A percentile compares a stretch with the other conserved stretches of the same genome.
These are phyloP conservation scores for Cryphonectria carpinicola DNA, from an alignment of 2,329 filamentous ascomycete genomes.

Conservation along the genomic window DNA sequence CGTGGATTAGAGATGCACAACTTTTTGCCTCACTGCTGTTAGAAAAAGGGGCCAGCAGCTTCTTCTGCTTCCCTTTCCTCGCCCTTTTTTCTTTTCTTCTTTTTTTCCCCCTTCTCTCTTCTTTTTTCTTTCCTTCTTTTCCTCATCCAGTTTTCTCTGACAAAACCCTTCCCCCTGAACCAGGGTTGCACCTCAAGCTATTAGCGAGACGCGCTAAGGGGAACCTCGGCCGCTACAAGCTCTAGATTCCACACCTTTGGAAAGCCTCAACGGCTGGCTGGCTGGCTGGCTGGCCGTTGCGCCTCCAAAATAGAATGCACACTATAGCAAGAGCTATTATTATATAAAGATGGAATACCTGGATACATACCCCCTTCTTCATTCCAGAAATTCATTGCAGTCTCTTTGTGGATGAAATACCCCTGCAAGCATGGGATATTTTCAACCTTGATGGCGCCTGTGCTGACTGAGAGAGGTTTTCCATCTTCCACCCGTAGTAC, in stretches of 20 bases:
- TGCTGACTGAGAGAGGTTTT: too few species aligned
- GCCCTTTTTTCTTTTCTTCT: not conserved
- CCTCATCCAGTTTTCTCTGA: not conserved
- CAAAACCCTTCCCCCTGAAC: constrained; percentile 12
- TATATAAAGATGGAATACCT: too few species aligned
- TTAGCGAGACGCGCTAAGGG: not conserved
- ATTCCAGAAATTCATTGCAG: not conserved
- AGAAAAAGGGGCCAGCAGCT: not conserved
- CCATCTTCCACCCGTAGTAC: too few species aligned
- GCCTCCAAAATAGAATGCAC: too few species aligned
- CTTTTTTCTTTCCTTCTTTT: not conserved
- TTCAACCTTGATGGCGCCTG: not conserved
- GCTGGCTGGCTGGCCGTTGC: not conserved
- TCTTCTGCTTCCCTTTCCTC: not conserved
- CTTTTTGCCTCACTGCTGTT: not conserved
- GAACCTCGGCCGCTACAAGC: not conserved
- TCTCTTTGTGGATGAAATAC: too few species aligned
- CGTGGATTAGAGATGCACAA: not conserved
- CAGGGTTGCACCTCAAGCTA: constrained; percentile 12
- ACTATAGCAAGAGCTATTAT: too few species aligned
- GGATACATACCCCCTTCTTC: not conserved
- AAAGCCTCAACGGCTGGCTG: not conserved
- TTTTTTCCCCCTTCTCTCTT: too few species aligned
- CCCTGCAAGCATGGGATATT: too few species aligned
- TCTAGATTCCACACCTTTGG: not conserved